Conservation (phyloP, 1,139 yeast species). For the Hyphopichia burtonii region DNA sequence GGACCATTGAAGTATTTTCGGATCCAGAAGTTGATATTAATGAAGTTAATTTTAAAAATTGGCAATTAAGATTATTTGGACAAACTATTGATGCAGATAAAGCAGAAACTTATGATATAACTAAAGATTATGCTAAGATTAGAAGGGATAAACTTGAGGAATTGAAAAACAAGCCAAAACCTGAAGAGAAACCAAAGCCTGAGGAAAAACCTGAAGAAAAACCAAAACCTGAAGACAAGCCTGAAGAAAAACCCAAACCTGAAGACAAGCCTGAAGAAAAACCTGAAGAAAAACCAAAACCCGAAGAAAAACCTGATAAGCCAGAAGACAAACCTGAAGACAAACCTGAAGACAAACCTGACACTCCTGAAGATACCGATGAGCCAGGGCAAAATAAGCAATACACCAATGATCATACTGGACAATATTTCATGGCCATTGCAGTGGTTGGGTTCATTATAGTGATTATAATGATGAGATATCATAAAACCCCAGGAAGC, state of each 20-base stretch:
- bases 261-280: no score
- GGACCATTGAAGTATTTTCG: slow-evolving; percentile 66
- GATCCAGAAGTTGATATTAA: slow-evolving; percentile 18
- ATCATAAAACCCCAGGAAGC: slow-evolving; percentile 49
- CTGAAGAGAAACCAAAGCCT: not conserved
- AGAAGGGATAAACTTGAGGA: slow-evolving; percentile 29
- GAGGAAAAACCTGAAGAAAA: no score
- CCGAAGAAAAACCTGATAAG: slow-evolving; percentile 5
- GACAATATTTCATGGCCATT: slow-evolving; percentile 59
- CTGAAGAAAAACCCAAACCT: slow-evolving; percentile 1
- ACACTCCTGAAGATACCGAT: slow-evolving; percentile 13
- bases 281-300: slow-evolving; percentile 8
- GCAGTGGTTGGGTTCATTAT: slow-evolving; percentile 60
- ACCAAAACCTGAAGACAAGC: slow-evolving; percentile 4
- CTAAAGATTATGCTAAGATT: slow-evolving; percentile 39
- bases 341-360: not conserved
- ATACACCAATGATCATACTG: slow-evolving; percentile 39
- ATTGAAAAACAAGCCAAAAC: slow-evolving; percentile 1
- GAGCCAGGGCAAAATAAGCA: slow-evolving; percentile 33
- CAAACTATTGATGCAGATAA: slow-evolving; percentile 63
- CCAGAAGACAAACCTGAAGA: no score
- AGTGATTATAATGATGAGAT: slow-evolving; percentile 51
- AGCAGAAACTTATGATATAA: slow-evolving; percentile 49
- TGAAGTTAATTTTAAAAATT: slow-evolving; percentile 54
- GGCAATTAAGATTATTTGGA: slow-evolving; percentile 85